phyloP scores from a whole-genome alignment of 2,329 filamentous ascomycete genomes.

The Colletotrichum godetiae region DNA sequence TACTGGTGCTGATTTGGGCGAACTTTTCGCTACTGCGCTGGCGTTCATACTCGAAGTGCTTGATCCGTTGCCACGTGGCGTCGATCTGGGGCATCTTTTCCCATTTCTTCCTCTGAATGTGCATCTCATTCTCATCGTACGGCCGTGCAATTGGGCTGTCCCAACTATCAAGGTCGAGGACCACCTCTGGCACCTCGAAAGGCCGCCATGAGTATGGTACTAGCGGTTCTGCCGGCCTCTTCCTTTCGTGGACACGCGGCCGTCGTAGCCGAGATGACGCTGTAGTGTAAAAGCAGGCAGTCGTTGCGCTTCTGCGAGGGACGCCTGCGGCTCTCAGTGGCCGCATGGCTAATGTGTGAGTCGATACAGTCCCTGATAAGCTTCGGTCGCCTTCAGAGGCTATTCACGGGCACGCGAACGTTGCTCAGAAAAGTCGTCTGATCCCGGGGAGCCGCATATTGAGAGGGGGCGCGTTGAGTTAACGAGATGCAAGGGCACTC shows the following conservation, averaged over 20 bases:
- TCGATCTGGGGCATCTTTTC: slow-evolving; percentile 37
- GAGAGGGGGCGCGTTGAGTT: slow-evolving; percentile 9
- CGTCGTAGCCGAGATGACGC: not conserved
- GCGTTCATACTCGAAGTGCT: slow-evolving; percentile 43
- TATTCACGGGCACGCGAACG: slow-evolving; percentile 6
- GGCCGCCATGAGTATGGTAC: slow-evolving; percentile 28
- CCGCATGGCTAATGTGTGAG: slow-evolving; percentile 9
- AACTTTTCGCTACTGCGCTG: slow-evolving; percentile 30
- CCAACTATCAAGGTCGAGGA: slow-evolving; percentile 65
- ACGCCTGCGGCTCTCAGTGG: not conserved
- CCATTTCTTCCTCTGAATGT: slow-evolving; percentile 45
- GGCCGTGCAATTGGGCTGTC: slow-evolving; percentile 55
- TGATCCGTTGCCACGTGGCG: slow-evolving; percentile 42
- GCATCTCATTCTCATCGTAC: slow-evolving; percentile 50
- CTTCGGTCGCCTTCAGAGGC: not conserved
- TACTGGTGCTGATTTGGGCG: slow-evolving; percentile 19
- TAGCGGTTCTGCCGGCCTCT: slow-evolving; percentile 4
- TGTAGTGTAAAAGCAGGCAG: slow-evolving; percentile 14
- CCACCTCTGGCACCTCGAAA: slow-evolving; percentile 50
- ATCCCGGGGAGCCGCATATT: slow-evolving; percentile 26
- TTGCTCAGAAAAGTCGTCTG: slow-evolving; percentile 21
- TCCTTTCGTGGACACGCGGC: slow-evolving; percentile 24
- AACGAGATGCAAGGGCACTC: slow-evolving; percentile 9
- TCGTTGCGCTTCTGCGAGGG: not conserved
- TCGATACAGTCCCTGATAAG: not conserved